Percentiles rank a stretch among this genome's conserved stretches.
Evolutionary conservation across 345 rosid species (phyloP).

Genomic region (Hibiscus syriacus): DNA sequence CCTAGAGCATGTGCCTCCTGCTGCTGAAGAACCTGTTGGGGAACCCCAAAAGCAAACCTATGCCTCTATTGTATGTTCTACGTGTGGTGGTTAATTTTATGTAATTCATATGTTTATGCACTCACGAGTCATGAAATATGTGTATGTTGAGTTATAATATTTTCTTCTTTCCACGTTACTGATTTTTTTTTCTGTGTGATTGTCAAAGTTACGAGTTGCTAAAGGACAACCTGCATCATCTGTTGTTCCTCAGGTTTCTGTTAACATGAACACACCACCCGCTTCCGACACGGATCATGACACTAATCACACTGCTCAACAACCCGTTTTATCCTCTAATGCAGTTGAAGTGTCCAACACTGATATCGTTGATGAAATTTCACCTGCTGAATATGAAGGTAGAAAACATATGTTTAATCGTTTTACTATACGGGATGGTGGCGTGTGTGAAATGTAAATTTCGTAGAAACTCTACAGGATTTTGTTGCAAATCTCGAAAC

Average conservation of each 20-base stretch:
- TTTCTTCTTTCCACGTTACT: neutral
- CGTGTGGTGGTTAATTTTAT: neutral
- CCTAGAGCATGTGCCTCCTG: slow-evolving; percentile 33
- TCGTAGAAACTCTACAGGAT: neutral
- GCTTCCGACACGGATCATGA: slow-evolving; percentile 38
- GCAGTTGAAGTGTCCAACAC: slow-evolving; percentile 31
- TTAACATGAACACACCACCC: slow-evolving; percentile 25
- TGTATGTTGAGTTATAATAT: slow-evolving; percentile 3
- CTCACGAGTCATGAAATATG: neutral
- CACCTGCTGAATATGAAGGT: slow-evolving; percentile 50
- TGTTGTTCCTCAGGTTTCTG: slow-evolving; percentile 27
- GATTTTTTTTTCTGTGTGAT: slow-evolving; percentile 3
- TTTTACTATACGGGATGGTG: neutral
- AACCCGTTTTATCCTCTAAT: slow-evolving; percentile 20
- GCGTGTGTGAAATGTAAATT: neutral
- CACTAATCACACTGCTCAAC: slow-evolving; percentile 26
- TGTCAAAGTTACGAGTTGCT: slow-evolving; percentile 42
- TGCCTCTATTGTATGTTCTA: slow-evolving; percentile 64
- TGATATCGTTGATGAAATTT: slow-evolving; percentile 35
- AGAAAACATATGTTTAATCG: neutral
- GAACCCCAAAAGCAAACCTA: slow-evolving; percentile 63
- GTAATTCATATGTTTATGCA: neutral
- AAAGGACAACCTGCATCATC: slow-evolving; percentile 43
- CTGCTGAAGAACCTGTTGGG: slow-evolving; percentile 42
- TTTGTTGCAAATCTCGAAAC: neutral